These are phyloP conservation scores for Penicillium subrubescens DNA, from an alignment of 495 filamentous ascomycete species.

Conservation along the genomic window DNA sequence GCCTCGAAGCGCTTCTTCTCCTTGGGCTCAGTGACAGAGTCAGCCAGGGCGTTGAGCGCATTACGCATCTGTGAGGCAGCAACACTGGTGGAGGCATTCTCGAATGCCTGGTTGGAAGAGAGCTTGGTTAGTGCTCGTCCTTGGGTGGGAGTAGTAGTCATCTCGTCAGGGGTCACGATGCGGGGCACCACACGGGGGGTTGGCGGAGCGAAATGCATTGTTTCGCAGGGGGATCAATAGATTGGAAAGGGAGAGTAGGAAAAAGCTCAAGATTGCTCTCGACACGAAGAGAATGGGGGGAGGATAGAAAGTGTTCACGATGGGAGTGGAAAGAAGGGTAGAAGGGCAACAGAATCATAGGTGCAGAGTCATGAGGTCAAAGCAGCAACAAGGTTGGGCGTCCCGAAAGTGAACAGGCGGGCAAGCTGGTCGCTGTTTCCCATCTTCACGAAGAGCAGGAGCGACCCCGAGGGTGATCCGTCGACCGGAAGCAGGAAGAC, in stretches of 20 bases:
- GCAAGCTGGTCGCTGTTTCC: not conserved
- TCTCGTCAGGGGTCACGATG: not conserved
- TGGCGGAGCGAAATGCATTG: not conserved
- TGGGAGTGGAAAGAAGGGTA: not conserved
- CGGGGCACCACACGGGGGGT: not conserved
- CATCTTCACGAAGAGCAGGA: not conserved
- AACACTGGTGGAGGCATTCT: conserved; percentile 97
- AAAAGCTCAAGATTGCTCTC: not conserved
- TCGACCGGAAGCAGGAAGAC: not conserved
- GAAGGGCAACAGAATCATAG: not conserved
- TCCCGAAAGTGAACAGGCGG: not conserved
- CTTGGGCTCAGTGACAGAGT: conserved; percentile 78
- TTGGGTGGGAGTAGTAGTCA: conserved; percentile 4
- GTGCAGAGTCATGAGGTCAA: not conserved
- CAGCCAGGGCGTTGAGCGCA: conserved; percentile 86
- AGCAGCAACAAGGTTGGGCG: not conserved
- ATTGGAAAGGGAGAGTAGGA: no score
- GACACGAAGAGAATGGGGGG: not conserved
- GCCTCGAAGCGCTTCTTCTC: conserved; percentile 95
- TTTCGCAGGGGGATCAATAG: not conserved
- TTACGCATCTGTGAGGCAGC: conserved; percentile 99
- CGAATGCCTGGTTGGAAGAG: conserved; percentile 73
- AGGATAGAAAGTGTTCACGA: not conserved
- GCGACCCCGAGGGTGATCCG: not conserved
- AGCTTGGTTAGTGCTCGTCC: conserved; percentile 20